Evolutionary conservation across 352 stramenopile genomes (phyloP).

Genomic region (Pythium brachiatum): DNA sequence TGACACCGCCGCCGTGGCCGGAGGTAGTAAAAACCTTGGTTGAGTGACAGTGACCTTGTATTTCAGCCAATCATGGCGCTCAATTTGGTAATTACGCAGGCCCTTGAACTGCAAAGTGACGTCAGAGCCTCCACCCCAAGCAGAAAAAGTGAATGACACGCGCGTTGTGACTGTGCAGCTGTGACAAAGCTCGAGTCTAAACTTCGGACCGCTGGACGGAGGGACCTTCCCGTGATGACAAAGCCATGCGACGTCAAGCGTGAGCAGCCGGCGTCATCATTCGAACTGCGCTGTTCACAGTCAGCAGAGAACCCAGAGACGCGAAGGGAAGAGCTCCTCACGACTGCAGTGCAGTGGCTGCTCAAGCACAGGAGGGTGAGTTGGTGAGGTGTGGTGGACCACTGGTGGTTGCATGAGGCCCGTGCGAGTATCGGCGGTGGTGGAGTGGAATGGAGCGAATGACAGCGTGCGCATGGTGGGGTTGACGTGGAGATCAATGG

Average conservation of each 20-base stretch:
- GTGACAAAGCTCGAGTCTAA: background rate
- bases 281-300: background rate
- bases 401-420: no score
- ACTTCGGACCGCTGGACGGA: background rate
- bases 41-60: slow-evolving; percentile 6
- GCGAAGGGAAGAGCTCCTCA: no score
- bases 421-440: no score
- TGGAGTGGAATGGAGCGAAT: no score
- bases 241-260: slow-evolving; percentile 16
- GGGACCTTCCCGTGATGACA: slow-evolving; percentile 14
- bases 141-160: slow-evolving; percentile 25
- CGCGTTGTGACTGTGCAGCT: slow-evolving; percentile 19
- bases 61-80: slow-evolving; percentile 19
- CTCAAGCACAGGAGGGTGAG: no score
- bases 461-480: no score
- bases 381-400: no score
- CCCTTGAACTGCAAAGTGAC: slow-evolving; percentile 9
- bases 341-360: no score
- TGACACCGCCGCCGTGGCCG: slow-evolving; percentile 21
- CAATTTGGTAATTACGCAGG: slow-evolving; percentile 20
- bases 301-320: no score
- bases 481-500: no score
- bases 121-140: slow-evolving; percentile 24
- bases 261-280: slow-evolving; percentile 12
- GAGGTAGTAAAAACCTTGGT: slow-evolving; percentile 17